Base-by-base conservation (phyloP, 2,329 filamentous ascomycete species). In the Colletotrichum sp. region DNA sequence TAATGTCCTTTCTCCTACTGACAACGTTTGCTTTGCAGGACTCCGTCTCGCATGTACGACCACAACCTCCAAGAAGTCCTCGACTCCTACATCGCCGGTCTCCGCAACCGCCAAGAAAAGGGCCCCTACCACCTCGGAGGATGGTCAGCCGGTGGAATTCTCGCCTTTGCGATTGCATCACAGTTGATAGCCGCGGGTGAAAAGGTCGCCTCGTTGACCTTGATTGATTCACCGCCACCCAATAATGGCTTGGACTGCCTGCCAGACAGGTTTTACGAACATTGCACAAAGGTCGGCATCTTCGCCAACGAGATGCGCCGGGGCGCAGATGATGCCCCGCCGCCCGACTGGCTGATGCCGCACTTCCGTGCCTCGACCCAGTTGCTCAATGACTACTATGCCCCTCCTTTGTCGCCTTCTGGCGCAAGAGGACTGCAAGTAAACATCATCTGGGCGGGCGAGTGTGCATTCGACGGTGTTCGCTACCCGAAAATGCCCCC, bases 81-180 rank as follows among this genome's bases (percentile, higher is more conserved):
- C 6, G 13, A 64, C 2, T 73, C 64, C 4, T 72, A 72, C 52
- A 15, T 72, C 1, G 64, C 34, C 3, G 70, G 64, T 16, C 49
- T 72, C 5, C 70, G 70, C 10, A 32, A n/a, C 6, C 52, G 55
- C n/a, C 94, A 95, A 83, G 91, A 93, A 3, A 80, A 86, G 12
- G 94, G 94, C 0, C 92, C 93, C 0, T 95, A 95, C 83, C 88
- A 89, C 63, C 85, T 95, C 1, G 90, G 92, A 18, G 94, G 94
- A n/a, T 95, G 94, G 94, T 94, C 92, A 8, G 94, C 93, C 1
- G 94, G 94, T 18, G 94, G 94, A 24, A 92, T 95, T 60, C 92
- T 93, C 73, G 93, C 94, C 44, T 95, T 91, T 79, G 92, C 94
- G 77, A 91, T 92, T 10, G 89, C 91, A 13, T 89, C 89, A 67